These are phyloP conservation scores for Gentiana dahurica DNA, from an alignment of 257 asterid genomes.

Conservation along the genomic window DNA sequence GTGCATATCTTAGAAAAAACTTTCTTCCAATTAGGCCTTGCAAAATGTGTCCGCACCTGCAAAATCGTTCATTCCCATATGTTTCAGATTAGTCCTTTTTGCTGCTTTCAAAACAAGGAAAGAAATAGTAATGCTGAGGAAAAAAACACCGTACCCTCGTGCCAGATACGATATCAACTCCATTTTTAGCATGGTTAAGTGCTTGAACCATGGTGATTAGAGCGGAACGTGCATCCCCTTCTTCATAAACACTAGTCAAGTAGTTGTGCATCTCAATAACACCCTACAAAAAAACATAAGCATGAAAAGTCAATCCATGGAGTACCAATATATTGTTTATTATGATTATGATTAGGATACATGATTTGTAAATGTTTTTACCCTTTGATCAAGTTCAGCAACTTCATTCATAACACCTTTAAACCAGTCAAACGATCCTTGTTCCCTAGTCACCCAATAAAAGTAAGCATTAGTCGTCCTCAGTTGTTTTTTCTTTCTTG, in stretches of 20 bases:
- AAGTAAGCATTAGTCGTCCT: constrained; percentile 88
- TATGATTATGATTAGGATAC: background rate
- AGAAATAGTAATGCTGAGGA: background rate
- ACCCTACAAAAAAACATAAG: constrained; percentile 32
- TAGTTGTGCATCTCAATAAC: constrained; percentile 97
- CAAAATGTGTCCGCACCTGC: constrained; percentile 92
- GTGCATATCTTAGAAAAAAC: constrained; percentile 68
- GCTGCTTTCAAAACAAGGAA: background rate
- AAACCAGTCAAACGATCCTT: constrained; percentile 96
- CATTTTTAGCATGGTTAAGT: constrained; percentile 93
- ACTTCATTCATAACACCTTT: constrained; percentile 95
- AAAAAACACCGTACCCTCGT: constrained; percentile 47
- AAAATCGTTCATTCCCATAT: constrained; percentile 1
- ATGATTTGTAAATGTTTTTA: constrained; percentile 15
- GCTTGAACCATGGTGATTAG: constrained; percentile 98
- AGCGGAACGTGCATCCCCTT: constrained; percentile 97
- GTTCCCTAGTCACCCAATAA: constrained; percentile 97
- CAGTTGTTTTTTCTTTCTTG: constrained; percentile 41
- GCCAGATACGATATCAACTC: constrained; percentile 84
- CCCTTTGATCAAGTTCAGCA: constrained; percentile 87
- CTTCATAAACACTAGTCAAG: constrained; percentile 90
- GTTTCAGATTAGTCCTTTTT: background rate
- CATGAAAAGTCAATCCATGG: constrained; percentile 1
- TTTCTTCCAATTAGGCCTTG: constrained; percentile 96
- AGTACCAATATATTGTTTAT: background rate